These are phyloP conservation scores for Volvox africanus DNA, from an alignment of 139 green algal genomes.

Conservation along the genomic window DNA sequence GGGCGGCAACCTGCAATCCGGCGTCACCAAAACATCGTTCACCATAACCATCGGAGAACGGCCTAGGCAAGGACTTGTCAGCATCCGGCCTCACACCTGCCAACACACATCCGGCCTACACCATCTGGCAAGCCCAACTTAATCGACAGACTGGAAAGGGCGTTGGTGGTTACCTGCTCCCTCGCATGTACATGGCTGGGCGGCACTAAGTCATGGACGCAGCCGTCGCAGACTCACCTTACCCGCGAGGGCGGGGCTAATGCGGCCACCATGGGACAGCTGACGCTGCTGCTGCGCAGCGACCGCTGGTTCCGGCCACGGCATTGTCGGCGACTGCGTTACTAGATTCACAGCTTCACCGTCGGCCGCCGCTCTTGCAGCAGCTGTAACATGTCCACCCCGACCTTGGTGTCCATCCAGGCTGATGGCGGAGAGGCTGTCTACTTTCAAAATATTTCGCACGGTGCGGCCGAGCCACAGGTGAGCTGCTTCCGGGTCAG, in stretches of 20 bases:
- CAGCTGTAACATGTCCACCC: neutral
- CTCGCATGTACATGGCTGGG: too few relatives aligned
- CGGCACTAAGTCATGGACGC: too few relatives aligned
- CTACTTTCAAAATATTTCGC: neutral
- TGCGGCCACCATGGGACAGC: neutral
- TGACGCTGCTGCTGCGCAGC: neutral
- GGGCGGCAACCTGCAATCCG: neutral
- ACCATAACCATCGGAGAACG: too few relatives aligned
- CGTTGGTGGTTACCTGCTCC: too few relatives aligned
- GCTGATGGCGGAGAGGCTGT: slow-evolving; percentile 1
- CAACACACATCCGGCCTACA: too few relatives aligned
- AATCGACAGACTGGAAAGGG: too few relatives aligned
- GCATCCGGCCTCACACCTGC: too few relatives aligned
- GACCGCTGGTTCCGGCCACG: neutral
- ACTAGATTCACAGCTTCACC: too few relatives aligned
- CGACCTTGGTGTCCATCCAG: slow-evolving; percentile 12
- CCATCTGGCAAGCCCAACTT: too few relatives aligned
- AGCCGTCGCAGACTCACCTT: neutral
- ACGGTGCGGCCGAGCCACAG: slow-evolving; percentile 30
- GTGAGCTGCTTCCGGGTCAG: slow-evolving; percentile 27
- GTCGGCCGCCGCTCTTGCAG: too few relatives aligned
- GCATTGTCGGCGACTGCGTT: neutral
- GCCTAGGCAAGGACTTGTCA: too few relatives aligned
- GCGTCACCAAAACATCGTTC: neutral
- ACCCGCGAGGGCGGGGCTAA: neutral